A percentile compares a stretch with the other conserved stretches of the same genome.
Conservation (phyloP, 2,329 filamentous ascomycete species). For the Claviceps sp. region DNA sequence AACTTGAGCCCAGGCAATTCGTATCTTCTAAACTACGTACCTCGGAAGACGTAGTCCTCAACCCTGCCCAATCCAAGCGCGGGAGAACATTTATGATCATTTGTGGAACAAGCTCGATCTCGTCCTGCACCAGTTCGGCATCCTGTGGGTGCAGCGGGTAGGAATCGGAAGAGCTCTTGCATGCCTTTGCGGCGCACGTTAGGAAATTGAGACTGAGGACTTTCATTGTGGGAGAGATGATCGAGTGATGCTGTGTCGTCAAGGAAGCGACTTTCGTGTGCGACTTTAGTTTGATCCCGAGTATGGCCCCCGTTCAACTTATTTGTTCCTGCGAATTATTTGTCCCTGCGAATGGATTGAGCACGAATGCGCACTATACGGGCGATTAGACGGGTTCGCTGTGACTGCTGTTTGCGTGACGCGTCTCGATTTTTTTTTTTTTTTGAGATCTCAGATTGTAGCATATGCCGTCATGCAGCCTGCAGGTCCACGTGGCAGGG, state of each 20-base stretch:
- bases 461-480: neutral
- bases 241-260: neutral
- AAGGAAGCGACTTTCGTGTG: neutral
- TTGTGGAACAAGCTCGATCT: constrained; percentile 65
- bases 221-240: constrained; percentile 53
- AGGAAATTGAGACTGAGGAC: constrained; percentile 92
- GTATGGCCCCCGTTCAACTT: neutral
- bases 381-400: too few relatives aligned
- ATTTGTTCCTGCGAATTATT: too few relatives aligned
- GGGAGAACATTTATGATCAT: constrained; percentile 79
- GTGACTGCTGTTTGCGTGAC: too few relatives aligned
- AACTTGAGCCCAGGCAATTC: neutral
- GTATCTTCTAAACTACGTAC: constrained; percentile 29
- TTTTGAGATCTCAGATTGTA: neutral
- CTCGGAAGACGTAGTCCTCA: constrained; percentile 64
- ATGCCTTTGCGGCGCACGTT: constrained; percentile 89
- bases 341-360: too few relatives aligned
- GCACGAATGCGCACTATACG: too few relatives aligned
- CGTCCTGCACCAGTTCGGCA: constrained; percentile 79
- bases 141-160: constrained; percentile 90
- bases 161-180: constrained; percentile 65
- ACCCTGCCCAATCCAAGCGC: constrained; percentile 74
- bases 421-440: constrained; percentile 13
- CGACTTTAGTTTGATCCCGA: neutral
- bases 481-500: constrained; percentile 7